Evolutionary conservation across 768 basidiomycete species (phyloP).

Genomic region (Trametes punicea): DNA sequence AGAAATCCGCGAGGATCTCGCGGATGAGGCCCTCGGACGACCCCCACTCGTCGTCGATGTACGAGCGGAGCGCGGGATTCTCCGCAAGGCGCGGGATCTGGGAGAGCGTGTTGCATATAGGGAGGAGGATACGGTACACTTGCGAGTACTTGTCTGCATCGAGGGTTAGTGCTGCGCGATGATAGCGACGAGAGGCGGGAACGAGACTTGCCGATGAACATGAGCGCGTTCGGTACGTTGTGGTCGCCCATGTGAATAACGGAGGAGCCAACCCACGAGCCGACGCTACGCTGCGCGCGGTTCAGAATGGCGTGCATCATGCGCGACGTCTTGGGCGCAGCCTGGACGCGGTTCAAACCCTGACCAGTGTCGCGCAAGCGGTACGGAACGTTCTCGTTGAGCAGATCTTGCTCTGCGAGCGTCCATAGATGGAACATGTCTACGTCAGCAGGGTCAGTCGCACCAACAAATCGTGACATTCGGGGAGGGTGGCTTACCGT

Average conservation of each 20-base stretch:
- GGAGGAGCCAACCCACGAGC: slow-evolving; percentile 81
- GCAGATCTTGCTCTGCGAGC: slow-evolving; percentile 73
- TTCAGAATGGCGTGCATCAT: slow-evolving; percentile 88
- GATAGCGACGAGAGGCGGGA: too few relatives aligned
- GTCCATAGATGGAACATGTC: slow-evolving; percentile 91
- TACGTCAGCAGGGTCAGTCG: slow-evolving; percentile 25
- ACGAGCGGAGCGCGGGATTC: slow-evolving; percentile 69
- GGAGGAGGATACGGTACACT: slow-evolving; percentile 85
- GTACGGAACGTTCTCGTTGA: slow-evolving; percentile 72
- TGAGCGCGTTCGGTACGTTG: slow-evolving; percentile 77
- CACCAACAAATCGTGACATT: not conserved
- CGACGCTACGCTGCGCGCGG: slow-evolving; percentile 77
- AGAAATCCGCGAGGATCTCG: slow-evolving; percentile 81
- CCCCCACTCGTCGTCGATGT: slow-evolving; percentile 82
- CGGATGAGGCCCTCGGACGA: slow-evolving; percentile 62
- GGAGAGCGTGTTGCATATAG: slow-evolving; percentile 77
- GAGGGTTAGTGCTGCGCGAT: not conserved
- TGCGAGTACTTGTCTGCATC: slow-evolving; percentile 79
- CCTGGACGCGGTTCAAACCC: slow-evolving; percentile 86
- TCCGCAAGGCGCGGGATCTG: slow-evolving; percentile 65
- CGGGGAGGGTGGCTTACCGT: slow-evolving; percentile 45
- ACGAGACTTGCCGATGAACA: slow-evolving; percentile 64
- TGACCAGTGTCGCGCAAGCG: slow-evolving; percentile 87
- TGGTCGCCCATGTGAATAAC: slow-evolving; percentile 91
- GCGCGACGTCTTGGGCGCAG: slow-evolving; percentile 82